phyloP scores from a whole-genome alignment of 129 eudicot genomes.

The Arctium lappa region DNA sequence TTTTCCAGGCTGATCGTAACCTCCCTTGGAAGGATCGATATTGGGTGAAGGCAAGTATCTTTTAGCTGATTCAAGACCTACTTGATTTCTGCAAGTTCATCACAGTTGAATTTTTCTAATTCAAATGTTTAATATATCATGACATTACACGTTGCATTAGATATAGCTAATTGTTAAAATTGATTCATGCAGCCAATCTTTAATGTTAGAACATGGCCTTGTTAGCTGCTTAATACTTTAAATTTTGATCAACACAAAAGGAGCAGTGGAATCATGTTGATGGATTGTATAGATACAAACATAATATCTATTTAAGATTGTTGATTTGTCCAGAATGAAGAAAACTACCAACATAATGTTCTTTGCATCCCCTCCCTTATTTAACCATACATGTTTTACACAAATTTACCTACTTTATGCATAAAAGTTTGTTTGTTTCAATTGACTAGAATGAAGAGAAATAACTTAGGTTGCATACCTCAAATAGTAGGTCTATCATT shows the following conservation, averaged over 20 bases:
- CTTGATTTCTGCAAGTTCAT: neutral
- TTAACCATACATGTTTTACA: neutral
- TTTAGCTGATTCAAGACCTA: conserved; percentile 8
- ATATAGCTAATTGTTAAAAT: too few relatives aligned
- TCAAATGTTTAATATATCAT: too few relatives aligned
- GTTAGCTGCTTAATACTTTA: too few relatives aligned
- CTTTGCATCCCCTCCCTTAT: neutral
- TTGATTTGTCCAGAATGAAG: neutral
- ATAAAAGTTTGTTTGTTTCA: neutral
- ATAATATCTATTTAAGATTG: neutral
- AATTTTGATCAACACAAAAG: too few relatives aligned
- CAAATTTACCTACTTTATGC: neutral
- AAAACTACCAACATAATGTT: too few relatives aligned
- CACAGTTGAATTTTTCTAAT: too few relatives aligned
- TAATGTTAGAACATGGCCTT: too few relatives aligned
- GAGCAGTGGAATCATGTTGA: too few relatives aligned
- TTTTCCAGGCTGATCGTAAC: conserved; percentile 69
- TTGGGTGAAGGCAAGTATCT: conserved; percentile 81
- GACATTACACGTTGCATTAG: too few relatives aligned
- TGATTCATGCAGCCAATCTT: too few relatives aligned
- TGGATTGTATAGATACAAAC: too few relatives aligned
- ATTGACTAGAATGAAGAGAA: neutral
- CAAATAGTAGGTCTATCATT: neutral
- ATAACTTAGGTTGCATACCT: neutral
- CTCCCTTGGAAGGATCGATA: conserved; percentile 77